Conservation (phyloP, 208 protist genomes). For the Porcisia deanei region DNA sequence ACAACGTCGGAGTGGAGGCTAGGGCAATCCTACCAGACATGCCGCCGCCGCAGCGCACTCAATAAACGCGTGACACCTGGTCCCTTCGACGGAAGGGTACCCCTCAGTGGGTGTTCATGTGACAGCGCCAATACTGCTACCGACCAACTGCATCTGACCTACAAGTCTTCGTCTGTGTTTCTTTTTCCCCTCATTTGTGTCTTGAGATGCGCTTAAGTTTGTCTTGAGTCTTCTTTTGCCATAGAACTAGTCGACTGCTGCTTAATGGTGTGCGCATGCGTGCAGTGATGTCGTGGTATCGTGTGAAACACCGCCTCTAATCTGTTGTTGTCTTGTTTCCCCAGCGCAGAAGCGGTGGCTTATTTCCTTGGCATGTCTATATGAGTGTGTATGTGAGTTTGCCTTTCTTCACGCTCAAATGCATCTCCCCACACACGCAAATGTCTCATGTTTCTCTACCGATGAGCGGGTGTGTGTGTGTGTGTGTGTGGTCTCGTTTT, state of each 20-base stretch:
- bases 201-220: neutral
- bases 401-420: neutral
- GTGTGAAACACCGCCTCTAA: neutral
- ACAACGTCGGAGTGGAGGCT: constrained; percentile 58
- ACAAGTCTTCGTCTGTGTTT: neutral
- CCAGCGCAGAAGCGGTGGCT: neutral
- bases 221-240: neutral
- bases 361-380: constrained; percentile 8
- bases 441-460: neutral
- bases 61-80: constrained; percentile 1
- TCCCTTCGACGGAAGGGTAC: neutral
- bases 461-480: neutral
- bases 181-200: neutral
- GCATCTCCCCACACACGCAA: neutral
- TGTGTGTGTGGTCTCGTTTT: neutral
- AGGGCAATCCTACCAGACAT: constrained; percentile 47
- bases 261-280: neutral
- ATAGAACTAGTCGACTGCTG: neutral
- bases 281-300: neutral
- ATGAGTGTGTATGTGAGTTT: constrained; percentile 1
- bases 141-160: neutral
- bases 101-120: neutral
- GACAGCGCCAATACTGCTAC: neutral
- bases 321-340: neutral
- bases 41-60: constrained; percentile 25